Evolutionary conservation across 2,329 filamentous ascomycete species (phyloP).

Genomic region (Leptographium wingfieldii): DNA sequence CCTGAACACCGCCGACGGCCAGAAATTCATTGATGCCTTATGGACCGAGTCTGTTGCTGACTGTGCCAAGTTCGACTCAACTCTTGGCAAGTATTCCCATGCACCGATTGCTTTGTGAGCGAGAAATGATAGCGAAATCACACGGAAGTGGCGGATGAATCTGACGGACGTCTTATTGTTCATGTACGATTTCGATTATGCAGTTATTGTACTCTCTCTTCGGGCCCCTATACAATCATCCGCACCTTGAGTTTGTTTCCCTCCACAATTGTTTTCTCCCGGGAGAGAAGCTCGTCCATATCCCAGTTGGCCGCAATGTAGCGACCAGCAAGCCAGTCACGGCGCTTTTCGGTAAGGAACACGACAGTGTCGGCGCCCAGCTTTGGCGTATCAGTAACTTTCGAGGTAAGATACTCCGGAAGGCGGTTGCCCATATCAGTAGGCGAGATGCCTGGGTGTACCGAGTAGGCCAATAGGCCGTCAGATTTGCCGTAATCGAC

Average conservation of each 20-base stretch:
- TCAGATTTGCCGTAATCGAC: constrained; percentile 27
- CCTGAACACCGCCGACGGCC: background rate
- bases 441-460: constrained; percentile 33
- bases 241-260: constrained; percentile 12
- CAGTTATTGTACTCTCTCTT: too few relatives aligned
- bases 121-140: too few relatives aligned
- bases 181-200: too few relatives aligned
- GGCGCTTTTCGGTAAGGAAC: background rate
- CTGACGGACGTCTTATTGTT: too few relatives aligned
- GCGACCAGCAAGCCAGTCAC: constrained; percentile 13
- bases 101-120: background rate
- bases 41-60: background rate
- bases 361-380: constrained; percentile 8
- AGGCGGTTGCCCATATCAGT: constrained; percentile 28
- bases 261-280: constrained; percentile 11
- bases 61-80: background rate
- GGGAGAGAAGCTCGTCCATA: constrained; percentile 12
- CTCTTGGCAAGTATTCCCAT: background rate
- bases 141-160: too few relatives aligned
- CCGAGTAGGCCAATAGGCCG: constrained; percentile 25
- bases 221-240: constrained; percentile 6
- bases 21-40: background rate
- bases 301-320: constrained; percentile 14
- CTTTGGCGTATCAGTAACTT: constrained; percentile 12
- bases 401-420: constrained; percentile 14